Evolutionary conservation across 2,329 filamentous ascomycete species (phyloP).

Genomic region (Aspergillus alliaceus): DNA sequence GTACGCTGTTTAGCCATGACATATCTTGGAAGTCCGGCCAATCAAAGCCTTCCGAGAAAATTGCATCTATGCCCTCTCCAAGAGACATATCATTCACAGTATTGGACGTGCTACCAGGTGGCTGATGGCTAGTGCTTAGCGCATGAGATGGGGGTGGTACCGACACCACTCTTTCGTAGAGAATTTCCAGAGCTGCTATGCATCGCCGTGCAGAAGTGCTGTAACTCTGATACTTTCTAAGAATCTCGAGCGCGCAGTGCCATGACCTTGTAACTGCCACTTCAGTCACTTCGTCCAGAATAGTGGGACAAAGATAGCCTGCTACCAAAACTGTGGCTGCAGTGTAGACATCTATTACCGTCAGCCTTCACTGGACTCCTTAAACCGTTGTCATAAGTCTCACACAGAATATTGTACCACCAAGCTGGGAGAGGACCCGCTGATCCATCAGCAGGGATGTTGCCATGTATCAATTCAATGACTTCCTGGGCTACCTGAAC

Average conservation of each 20-base stretch:
- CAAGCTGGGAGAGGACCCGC: slow-evolving; percentile 34
- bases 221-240: slow-evolving; percentile 32
- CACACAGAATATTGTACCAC: slow-evolving; percentile 41
- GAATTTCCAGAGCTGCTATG: slow-evolving; percentile 32
- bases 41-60: slow-evolving; percentile 27
- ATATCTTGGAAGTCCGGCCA: slow-evolving; percentile 34
- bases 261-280: slow-evolving; percentile 26
- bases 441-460: slow-evolving; percentile 28
- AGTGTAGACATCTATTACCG: slow-evolving; percentile 31
- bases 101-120: neutral
- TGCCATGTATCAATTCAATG: slow-evolving; percentile 31
- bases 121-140: neutral
- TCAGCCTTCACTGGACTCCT: slow-evolving; percentile 2
- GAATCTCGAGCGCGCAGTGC: slow-evolving; percentile 29
- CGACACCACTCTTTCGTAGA: slow-evolving; percentile 29
- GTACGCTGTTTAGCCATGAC: slow-evolving; percentile 36
- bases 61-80: slow-evolving; percentile 26
- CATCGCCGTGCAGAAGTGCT: slow-evolving; percentile 34
- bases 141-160: slow-evolving; percentile 13
- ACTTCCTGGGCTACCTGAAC: slow-evolving; percentile 34
- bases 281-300: slow-evolving; percentile 27
- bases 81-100: slow-evolving; percentile 24
- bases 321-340: slow-evolving; percentile 37
- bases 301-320: slow-evolving; percentile 27
- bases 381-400: neutral